Conservation (phyloP, 306 rosid genomes). For the Begonia loranthoides region DNA sequence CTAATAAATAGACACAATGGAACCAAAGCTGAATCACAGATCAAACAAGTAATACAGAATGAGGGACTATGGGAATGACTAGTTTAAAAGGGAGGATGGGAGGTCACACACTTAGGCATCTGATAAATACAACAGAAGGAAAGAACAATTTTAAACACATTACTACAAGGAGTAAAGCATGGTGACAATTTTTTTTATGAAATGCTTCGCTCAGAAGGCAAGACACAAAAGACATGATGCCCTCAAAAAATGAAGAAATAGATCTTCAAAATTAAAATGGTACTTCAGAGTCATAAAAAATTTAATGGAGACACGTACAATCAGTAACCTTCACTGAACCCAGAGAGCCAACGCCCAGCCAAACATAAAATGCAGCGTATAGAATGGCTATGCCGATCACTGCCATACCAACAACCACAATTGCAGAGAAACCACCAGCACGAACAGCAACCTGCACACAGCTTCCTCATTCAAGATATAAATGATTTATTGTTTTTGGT, state of each 20-base stretch:
- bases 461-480: constrained; percentile 19
- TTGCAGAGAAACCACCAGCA: constrained; percentile 96
- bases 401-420: constrained; percentile 98
- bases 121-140: no score
- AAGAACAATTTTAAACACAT: no score
- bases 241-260: no score
- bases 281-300: no score
- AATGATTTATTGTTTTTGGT: constrained; percentile 10
- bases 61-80: not conserved
- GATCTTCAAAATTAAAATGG: no score
- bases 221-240: no score
- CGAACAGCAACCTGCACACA: constrained; percentile 88
- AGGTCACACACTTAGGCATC: no score
- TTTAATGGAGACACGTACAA: constrained; percentile 40
- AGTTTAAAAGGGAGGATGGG: no score
- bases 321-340: constrained; percentile 95
- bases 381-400: constrained; percentile 84
- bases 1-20: not conserved
- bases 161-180: no score
- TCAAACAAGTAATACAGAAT: not conserved
- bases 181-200: no score
- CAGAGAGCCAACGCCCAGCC: constrained; percentile 82
- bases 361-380: constrained; percentile 86
- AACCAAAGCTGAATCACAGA: not conserved
- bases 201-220: no score